Conservation (phyloP, 306 rosid genomes). For the Aeschynomene evenia region DNA sequence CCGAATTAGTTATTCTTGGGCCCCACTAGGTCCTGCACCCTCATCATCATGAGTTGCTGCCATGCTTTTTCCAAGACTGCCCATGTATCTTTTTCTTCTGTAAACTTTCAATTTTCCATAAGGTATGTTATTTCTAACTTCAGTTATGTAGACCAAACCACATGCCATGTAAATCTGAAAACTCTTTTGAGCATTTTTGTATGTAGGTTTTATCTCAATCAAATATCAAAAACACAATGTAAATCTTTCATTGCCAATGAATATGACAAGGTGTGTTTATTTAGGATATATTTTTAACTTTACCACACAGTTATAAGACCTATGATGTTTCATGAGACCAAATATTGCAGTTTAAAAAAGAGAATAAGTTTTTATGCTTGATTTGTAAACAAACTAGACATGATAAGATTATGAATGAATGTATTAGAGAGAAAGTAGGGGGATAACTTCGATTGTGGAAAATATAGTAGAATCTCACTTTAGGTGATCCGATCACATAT, state of each 20-base stretch:
- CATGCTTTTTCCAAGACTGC: too few relatives aligned
- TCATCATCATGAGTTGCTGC: too few relatives aligned
- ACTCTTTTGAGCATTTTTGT: slow-evolving; percentile 16
- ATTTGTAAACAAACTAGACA: neutral
- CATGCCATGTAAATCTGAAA: neutral
- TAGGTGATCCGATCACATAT: neutral
- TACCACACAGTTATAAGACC: neutral
- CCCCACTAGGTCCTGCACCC: too few relatives aligned
- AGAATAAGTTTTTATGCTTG: neutral
- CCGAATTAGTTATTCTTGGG: too few relatives aligned
- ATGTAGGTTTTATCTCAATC: slow-evolving; percentile 17
- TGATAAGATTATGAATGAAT: too few relatives aligned
- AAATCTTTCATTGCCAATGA: slow-evolving; percentile 11
- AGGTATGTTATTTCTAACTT: too few relatives aligned
- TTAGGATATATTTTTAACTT: slow-evolving; percentile 8
- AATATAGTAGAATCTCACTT: neutral
- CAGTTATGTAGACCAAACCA: neutral
- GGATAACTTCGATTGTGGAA: neutral
- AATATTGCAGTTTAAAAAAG: too few relatives aligned
- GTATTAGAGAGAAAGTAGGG: too few relatives aligned
- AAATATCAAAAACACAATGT: neutral
- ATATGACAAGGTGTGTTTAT: neutral
- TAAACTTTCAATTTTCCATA: too few relatives aligned
- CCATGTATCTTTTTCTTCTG: too few relatives aligned
- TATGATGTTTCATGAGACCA: too few relatives aligned